Evolutionary conservation across 2,329 filamentous ascomycete species (phyloP).

Genomic region (Aspergillus versicolor): DNA sequence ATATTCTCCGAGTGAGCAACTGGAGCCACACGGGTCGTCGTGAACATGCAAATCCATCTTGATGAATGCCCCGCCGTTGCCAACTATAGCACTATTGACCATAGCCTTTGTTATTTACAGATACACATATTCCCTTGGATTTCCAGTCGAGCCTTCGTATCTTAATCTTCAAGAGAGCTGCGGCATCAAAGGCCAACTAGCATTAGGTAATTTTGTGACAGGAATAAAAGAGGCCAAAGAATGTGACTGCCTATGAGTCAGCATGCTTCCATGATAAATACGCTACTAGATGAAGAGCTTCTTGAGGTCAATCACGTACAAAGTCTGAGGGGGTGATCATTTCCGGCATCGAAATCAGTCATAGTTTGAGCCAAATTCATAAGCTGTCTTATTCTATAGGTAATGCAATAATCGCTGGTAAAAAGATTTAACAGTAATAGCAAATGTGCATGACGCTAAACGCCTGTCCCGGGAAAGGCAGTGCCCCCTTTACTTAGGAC

Average conservation of each 20-base stretch:
- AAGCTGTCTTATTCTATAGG: background rate
- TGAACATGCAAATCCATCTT: too few species aligned
- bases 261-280: background rate
- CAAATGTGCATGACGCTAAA: conserved; percentile 39
- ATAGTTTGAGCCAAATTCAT: background rate
- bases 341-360: background rate
- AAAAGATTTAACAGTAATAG: background rate
- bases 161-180: background rate
- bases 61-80: too few species aligned
- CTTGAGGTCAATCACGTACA: background rate
- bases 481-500: conserved; percentile 83
- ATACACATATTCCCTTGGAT: too few species aligned
- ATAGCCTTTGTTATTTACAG: too few species aligned
- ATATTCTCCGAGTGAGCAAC: too few species aligned
- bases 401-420: background rate
- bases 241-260: background rate
- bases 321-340: background rate
- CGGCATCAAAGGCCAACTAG: background rate
- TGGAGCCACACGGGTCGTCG: too few species aligned
- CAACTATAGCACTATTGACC: too few species aligned
- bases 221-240: background rate
- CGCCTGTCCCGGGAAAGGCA: conserved; percentile 88
- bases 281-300: background rate
- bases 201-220: background rate
- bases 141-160: too few species aligned